A percentile compares a stretch with the other conserved stretches of the same genome.
phyloP scores from a whole-genome alignment of 2,329 filamentous ascomycete genomes.

The Corinectria fuckeliana region DNA sequence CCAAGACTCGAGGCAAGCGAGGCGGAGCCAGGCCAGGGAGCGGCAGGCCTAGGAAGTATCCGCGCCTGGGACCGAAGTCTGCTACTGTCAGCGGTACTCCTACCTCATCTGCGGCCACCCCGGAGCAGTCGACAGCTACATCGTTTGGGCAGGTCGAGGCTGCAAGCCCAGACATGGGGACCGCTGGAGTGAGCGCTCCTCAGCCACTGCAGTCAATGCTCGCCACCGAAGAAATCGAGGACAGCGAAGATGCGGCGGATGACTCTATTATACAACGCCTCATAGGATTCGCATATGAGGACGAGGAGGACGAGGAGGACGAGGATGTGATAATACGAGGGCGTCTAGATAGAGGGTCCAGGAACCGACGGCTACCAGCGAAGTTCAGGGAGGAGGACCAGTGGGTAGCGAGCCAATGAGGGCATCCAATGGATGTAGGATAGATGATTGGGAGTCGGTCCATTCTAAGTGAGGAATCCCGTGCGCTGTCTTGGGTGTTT shows the following conservation, averaged over 20 bases:
- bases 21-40: conserved; percentile 48
- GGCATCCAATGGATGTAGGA: conserved; percentile 6
- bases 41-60: conserved; percentile 49
- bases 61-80: conserved; percentile 35
- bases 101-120: conserved; percentile 3
- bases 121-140: conserved; percentile 22
- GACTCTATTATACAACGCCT: conserved; percentile 22
- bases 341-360: conserved; percentile 35
- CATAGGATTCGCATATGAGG: conserved; percentile 25
- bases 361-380: conserved; percentile 44
- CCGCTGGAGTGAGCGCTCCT: background rate
- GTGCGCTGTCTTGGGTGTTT: background rate
- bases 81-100: conserved; percentile 6
- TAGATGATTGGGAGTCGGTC: background rate
- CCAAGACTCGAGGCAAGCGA: conserved; percentile 45
- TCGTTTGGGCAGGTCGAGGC: background rate
- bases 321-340: conserved; percentile 41
- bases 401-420: conserved; percentile 21
- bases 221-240: conserved; percentile 39
- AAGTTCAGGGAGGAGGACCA: conserved; percentile 46
- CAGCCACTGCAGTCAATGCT: background rate
- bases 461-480: background rate
- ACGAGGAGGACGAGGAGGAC: conserved; percentile 42
- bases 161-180: background rate
- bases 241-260: conserved; percentile 38